Evolutionary conservation across 2,329 filamentous ascomycete species (phyloP), one percentile per base, ranked within the genome.

Genomic region (Sporothrix sp.): DNA sequence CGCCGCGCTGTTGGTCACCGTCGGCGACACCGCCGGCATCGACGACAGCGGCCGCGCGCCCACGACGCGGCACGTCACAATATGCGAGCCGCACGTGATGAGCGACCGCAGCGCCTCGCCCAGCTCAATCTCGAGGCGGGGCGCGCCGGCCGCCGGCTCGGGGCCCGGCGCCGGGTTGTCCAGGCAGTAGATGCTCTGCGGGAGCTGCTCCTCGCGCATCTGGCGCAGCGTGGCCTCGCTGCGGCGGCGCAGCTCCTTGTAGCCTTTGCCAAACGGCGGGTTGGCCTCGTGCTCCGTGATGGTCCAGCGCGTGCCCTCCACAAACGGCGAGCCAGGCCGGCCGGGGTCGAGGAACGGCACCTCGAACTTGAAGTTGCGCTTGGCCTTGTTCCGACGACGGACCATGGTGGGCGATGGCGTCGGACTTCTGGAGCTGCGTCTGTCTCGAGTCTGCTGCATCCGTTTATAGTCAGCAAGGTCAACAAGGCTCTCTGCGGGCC

Each of bases 121-220:
- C 2, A 58, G 27, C 10, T 52, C 35, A 4, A 58, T 50, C 1
- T 51, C 42, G 0, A 57, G 1, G 1, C 20, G 20, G 3, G n/a
- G 37, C 0, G 50, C 42, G 9, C 47, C 20, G 1, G 10, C 20
- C 1, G 33, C 18, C 2, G 53, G 52, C n/a, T 54, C 56, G 0
- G 52, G 53, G 0, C 55, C 56, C 0, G 42, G 42, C 1, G 52
- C 50, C 10, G 45, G 55, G 21, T 57, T 57, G 14, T 42, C 16
- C 18, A 58, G 5, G 35, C 54, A 57, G 44, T 56, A 57, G 3
- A 53, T 48, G 28, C 56, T 58, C 20, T 55, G 53, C 0, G 52
- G 53, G 1, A 57, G 48, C 30, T 58, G 48, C 9, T 57, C 52
- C 7, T 27, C 18, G 2, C 48, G 50, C 56, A 57, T 55, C 28